A percentile compares a stretch with the other conserved stretches of the same genome.
phyloP scores from a whole-genome alignment of 2,329 filamentous ascomycete genomes.

The Neurospora sp. region DNA sequence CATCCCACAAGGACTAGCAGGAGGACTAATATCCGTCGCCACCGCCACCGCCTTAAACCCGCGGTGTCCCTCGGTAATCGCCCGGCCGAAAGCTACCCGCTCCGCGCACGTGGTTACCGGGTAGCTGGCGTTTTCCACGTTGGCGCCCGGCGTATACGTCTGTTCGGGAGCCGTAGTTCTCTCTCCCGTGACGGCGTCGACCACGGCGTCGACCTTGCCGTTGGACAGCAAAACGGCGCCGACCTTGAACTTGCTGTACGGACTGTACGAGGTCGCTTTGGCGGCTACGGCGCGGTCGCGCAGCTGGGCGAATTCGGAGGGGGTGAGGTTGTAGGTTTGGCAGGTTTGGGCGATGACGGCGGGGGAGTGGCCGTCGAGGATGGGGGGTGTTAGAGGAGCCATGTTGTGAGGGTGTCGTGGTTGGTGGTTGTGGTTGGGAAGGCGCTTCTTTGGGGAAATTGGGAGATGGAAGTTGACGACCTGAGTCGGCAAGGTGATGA shows the following conservation, averaged over 20 bases:
- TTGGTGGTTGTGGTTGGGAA: background rate
- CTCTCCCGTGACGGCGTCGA: background rate
- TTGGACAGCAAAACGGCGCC: constrained; percentile 40
- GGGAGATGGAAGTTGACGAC: background rate
- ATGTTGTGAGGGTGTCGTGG: constrained; percentile 3
- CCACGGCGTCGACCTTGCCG: too few relatives aligned
- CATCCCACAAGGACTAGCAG: constrained; percentile 82
- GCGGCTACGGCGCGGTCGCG: constrained; percentile 55
- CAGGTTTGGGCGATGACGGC: constrained; percentile 23
- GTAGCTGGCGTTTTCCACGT: constrained; percentile 88
- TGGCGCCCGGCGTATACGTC: constrained; percentile 60
- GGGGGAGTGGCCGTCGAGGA: constrained; percentile 17
- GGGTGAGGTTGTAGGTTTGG: constrained; percentile 40
- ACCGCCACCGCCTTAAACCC: constrained; percentile 74
- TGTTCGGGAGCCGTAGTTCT: constrained; percentile 11
- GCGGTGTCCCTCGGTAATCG: constrained; percentile 50
- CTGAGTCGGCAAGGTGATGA: too few relatives aligned
- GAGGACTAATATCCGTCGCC: constrained; percentile 63
- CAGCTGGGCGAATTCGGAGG: constrained; percentile 55
- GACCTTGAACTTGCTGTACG: constrained; percentile 86
- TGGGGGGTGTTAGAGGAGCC: constrained; percentile 9
- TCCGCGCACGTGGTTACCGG: constrained; percentile 95
- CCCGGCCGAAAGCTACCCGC: constrained; percentile 75
- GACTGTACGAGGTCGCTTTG: constrained; percentile 77
- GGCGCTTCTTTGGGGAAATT: background rate